These are phyloP conservation scores for Lactuca saligna DNA, from an alignment of 129 eudicot species.

Conservation along the genomic window DNA sequence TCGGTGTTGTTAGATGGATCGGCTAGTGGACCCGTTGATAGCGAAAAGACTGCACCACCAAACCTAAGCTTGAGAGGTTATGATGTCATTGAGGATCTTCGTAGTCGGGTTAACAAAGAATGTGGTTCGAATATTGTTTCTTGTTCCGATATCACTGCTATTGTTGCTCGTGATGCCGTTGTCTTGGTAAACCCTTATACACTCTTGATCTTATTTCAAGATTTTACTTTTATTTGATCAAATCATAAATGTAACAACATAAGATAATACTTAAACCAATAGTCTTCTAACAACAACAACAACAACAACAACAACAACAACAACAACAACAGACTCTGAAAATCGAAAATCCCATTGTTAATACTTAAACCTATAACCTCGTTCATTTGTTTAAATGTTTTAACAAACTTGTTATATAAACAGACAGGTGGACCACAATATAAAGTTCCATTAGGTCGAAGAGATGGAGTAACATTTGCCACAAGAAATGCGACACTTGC, in stretches of 20 bases:
- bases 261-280: too few relatives aligned
- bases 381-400: neutral
- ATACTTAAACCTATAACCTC: too few relatives aligned
- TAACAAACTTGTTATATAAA: neutral
- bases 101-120: constrained; percentile 37
- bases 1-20: constrained; percentile 74
- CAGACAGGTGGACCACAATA: constrained; percentile 70
- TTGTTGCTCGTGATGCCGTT: constrained; percentile 69
- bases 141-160: constrained; percentile 62
- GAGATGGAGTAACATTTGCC: constrained; percentile 54
- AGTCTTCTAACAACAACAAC: neutral
- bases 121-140: constrained; percentile 56
- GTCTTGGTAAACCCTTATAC: constrained; percentile 43
- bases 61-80: constrained; percentile 60
- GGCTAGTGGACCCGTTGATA: constrained; percentile 53
- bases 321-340: too few relatives aligned
- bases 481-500: constrained; percentile 48
- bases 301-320: too few relatives aligned
- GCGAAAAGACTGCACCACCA: constrained; percentile 59
- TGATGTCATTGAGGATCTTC: constrained; percentile 54
- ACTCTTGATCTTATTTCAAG: neutral
- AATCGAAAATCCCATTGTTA: too few relatives aligned
- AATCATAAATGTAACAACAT: neutral
- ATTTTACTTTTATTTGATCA: too few relatives aligned
- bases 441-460: constrained; percentile 55